Base-by-base conservation (phyloP, 805 yeast genomes). In the Clavispora santaluciae region DNA sequence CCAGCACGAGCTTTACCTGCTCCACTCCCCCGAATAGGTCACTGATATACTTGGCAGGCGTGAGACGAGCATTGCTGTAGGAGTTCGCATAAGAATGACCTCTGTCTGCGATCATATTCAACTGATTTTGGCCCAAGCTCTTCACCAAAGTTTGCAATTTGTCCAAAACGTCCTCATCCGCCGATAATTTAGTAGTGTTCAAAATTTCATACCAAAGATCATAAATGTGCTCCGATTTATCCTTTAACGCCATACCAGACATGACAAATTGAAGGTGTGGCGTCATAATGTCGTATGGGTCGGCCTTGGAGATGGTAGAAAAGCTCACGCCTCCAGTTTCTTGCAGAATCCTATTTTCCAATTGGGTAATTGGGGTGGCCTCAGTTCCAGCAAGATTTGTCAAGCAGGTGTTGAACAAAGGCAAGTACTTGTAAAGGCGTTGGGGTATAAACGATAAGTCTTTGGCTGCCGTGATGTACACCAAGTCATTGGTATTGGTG, bases 31-130 rank as follows among this genome's bases (percentile, higher is more conserved):
- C 63, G 12, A 89, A 60, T 8, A 66, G 54, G 53, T 91, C 95
- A 40, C 70, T 70, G 15, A 89, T 70, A 5, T 79, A 71, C 40
- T 78, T 78, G 15, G 79, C 70, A 1, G 75, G 65, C 2, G 88
- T 79, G 3, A 88, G 61, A 22, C 76, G 72, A 0, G 95, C 74
- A 18, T 78, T 69, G 2, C 95, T 81, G 52, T 68, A 76, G 5
- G 79, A 70, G 50, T 79, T 74, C 2, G 98, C 96, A 62, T 76
- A 90, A 1, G 82, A 67, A 57, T 93, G 97, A 0, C 99, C 99
- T 41, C 84, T 70, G 42, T 90, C 93, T 8, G 96, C 90, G 38
- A 93, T 79, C 6, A 76, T 70, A 53, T 90, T 81, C 42, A 87
- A 68, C 54, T 86, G 86, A 51, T 87, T 90, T 24, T 89, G 81